A percentile compares a stretch with the other conserved stretches of the same genome.
Conservation (phyloP, 495 filamentous ascomycete genomes). For the Penicillium salamii region DNA sequence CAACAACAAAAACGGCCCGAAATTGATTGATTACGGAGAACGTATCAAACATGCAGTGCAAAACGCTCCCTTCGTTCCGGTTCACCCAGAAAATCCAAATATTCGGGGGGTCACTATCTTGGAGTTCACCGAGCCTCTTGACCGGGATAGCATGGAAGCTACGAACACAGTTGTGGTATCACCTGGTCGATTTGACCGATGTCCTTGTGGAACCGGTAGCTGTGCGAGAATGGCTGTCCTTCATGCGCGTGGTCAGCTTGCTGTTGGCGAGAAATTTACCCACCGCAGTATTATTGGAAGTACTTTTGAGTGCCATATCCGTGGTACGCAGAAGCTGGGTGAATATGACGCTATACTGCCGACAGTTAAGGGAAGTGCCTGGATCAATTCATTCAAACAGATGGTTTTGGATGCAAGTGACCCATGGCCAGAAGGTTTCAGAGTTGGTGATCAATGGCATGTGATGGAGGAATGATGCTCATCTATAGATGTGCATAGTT, state of each 20-base stretch:
- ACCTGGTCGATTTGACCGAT: slow-evolving; percentile 22
- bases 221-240: slow-evolving; percentile 24
- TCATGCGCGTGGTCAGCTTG: slow-evolving; percentile 17
- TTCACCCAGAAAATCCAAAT: no score
- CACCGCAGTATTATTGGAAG: slow-evolving; percentile 26
- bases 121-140: no score
- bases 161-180: slow-evolving; percentile 4
- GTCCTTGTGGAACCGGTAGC: slow-evolving; percentile 25
- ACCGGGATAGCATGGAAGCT: no score
- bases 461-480: no score
- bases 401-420: slow-evolving; percentile 20
- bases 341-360: slow-evolving; percentile 10
- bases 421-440: slow-evolving; percentile 23
- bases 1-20: slow-evolving; percentile 4
- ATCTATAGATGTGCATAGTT: no score
- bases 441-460: slow-evolving; percentile 27
- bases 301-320: slow-evolving; percentile 19
- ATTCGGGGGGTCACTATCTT: no score
- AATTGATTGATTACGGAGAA: slow-evolving; percentile 17
- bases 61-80: slow-evolving; percentile 10
- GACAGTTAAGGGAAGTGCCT: slow-evolving; percentile 27
- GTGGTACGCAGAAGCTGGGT: no score
- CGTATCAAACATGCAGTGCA: slow-evolving; percentile 15
- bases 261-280: slow-evolving; percentile 12
- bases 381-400: slow-evolving; percentile 20